These are phyloP conservation scores for Poa pratensis DNA, from an alignment of 176 grass and related monocot genomes.

Conservation along the genomic window DNA sequence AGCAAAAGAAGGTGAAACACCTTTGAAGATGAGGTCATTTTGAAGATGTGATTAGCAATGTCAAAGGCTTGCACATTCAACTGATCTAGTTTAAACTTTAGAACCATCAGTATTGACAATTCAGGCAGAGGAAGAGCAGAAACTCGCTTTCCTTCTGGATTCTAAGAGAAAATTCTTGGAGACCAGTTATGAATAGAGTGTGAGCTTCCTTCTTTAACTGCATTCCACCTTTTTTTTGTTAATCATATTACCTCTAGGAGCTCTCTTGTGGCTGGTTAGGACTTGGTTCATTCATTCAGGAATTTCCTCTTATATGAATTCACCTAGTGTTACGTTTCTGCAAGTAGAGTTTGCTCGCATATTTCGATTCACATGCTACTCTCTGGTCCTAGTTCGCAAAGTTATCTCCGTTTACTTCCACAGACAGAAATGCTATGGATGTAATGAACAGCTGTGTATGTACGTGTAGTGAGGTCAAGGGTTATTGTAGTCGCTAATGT, in stretches of 20 bases:
- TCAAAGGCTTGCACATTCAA: background rate
- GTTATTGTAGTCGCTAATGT: background rate
- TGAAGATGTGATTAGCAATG: background rate
- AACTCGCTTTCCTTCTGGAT: background rate
- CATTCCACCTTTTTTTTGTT: background rate
- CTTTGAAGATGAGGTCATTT: too few species aligned
- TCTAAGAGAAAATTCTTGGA: background rate
- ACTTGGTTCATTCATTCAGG: background rate
- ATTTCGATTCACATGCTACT: background rate
- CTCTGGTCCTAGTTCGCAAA: background rate
- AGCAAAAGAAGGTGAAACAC: too few species aligned
- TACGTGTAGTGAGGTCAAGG: background rate
- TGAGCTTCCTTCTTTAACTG: background rate
- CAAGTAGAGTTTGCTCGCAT: background rate
- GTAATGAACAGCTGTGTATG: background rate
- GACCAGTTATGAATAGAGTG: background rate
- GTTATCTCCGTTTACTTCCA: background rate
- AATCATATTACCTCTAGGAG: background rate
- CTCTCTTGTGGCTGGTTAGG: background rate
- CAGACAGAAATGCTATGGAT: background rate
- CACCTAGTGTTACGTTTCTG: background rate
- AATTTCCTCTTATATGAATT: background rate
- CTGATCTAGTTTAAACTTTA: background rate
- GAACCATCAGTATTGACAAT: background rate
- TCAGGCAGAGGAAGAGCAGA: background rate